A percentile compares a stretch with the other conserved stretches of the same genome.
These are phyloP conservation scores for Ormosia semicastrata DNA, from an alignment of 306 rosid species.

Conservation along the genomic window DNA sequence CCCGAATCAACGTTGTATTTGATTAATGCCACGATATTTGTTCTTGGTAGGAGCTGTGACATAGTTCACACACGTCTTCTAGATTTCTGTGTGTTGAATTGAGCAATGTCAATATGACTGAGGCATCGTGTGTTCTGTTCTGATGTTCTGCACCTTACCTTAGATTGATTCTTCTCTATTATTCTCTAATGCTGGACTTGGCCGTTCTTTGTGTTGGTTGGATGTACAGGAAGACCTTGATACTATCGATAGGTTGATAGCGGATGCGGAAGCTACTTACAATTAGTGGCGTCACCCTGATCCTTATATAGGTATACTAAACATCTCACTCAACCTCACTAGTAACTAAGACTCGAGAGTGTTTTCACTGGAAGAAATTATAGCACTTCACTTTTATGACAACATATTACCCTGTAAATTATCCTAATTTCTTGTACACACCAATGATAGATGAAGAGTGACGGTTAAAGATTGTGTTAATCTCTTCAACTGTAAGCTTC, in stretches of 20 bases:
- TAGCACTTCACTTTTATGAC: too few species aligned
- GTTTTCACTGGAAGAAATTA: too few species aligned
- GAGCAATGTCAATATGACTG: too few species aligned
- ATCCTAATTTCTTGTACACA: too few species aligned
- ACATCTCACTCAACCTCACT: not conserved
- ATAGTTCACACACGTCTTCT: too few species aligned
- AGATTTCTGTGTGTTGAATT: too few species aligned
- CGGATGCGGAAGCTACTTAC: constrained; percentile 66
- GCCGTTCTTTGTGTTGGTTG: constrained; percentile 11
- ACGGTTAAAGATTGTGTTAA: not conserved
- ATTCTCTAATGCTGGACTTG: not conserved
- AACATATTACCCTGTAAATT: too few species aligned
- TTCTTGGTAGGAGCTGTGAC: too few species aligned
- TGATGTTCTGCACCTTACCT: too few species aligned
- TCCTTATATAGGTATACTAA: constrained; percentile 76
- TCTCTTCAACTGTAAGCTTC: not conserved
- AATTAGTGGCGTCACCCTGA: constrained; percentile 97
- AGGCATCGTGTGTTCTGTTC: too few species aligned
- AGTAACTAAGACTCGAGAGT: too few species aligned
- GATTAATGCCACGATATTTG: not conserved
- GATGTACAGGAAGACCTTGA: constrained; percentile 71
- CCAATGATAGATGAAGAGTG: not conserved
- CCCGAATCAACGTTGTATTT: too few species aligned
- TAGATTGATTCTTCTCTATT: not conserved
- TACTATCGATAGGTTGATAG: constrained; percentile 78